phyloP scores from a whole-genome alignment of 129 eudicot genomes.

The Solidago caesia region DNA sequence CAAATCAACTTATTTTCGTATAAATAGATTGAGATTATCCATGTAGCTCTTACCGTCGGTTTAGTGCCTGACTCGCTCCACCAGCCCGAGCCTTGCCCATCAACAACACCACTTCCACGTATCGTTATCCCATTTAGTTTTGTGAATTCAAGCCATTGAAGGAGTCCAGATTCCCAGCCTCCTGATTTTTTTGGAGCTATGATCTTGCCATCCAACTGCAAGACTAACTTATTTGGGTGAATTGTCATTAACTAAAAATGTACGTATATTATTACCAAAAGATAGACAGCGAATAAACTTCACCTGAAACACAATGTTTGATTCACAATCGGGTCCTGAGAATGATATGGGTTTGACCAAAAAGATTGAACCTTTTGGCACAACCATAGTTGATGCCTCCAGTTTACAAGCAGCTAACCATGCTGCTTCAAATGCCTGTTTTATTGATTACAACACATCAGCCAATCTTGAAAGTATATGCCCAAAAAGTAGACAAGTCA shows the following conservation, averaged over 20 bases:
- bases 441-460: neutral
- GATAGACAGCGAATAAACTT: neutral
- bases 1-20: too few relatives aligned
- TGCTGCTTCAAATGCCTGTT: conserved; percentile 68
- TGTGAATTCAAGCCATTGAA: conserved; percentile 56
- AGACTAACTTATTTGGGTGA: neutral
- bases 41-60: conserved; percentile 52
- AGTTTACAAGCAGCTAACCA: conserved; percentile 72
- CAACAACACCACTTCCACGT: conserved; percentile 57
- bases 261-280: neutral
- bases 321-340: conserved; percentile 47
- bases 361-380: conserved; percentile 62
- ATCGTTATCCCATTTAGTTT: conserved; percentile 52
- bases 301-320: conserved; percentile 63
- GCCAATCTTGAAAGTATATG: neutral
- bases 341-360: conserved; percentile 55
- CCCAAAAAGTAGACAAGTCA: neutral
- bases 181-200: conserved; percentile 46
- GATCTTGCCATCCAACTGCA: conserved; percentile 58
- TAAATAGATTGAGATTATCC: too few relatives aligned
- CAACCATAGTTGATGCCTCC: conserved; percentile 53
- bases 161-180: conserved; percentile 52
- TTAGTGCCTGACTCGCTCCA: conserved; percentile 55
- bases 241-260: neutral
- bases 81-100: conserved; percentile 76